Conservation (phyloP, 345 rosid species). For the Salix brachista region DNA sequence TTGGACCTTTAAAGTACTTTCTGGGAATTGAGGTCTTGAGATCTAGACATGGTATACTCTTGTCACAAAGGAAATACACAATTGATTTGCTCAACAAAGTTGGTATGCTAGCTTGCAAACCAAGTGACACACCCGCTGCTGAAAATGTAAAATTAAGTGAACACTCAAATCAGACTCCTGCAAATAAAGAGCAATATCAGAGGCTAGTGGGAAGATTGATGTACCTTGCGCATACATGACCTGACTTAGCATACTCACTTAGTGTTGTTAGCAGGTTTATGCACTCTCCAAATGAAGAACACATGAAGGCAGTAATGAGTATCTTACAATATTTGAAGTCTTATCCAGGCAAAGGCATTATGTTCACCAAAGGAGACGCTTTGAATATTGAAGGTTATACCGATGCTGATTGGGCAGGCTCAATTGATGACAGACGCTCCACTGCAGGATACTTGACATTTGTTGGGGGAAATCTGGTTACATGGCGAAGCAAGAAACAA, state of each 20-base stretch:
- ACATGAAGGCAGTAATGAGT: no score
- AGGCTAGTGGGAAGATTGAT: background rate
- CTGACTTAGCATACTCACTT: background rate
- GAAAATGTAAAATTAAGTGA: background rate
- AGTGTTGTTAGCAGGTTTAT: background rate
- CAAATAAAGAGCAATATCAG: background rate
- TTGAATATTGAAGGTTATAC: background rate
- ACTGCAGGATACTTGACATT: no score
- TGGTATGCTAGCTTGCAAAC: no score
- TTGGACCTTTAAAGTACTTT: no score
- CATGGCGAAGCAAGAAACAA: background rate
- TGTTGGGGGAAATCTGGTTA: background rate
- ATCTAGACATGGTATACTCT: no score
- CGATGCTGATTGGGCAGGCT: background rate
- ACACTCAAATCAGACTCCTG: background rate
- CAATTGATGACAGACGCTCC: background rate
- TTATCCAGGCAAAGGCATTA: background rate
- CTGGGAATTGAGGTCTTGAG: no score
- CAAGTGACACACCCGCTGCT: no score
- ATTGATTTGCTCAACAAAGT: no score
- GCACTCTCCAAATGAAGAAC: background rate
- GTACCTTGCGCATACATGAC: background rate
- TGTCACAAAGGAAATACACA: no score
- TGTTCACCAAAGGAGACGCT: background rate
- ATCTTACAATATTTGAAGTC: background rate